Conservation (phyloP, 495 filamentous ascomycete genomes). For the Pseudomonodictys pantanalensis region DNA sequence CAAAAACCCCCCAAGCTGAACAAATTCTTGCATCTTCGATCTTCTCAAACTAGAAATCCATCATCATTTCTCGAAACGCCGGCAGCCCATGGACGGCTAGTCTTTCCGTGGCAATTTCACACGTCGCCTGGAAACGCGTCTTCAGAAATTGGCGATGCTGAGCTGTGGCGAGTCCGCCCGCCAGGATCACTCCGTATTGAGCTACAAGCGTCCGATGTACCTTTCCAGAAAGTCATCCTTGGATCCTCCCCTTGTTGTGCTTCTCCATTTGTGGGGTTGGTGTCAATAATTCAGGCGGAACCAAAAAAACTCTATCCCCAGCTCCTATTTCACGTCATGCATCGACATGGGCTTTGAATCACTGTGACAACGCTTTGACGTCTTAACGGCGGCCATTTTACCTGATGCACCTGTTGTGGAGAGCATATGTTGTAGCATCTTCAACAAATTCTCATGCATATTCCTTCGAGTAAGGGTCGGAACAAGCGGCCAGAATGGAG, state of each 20-base stretch:
- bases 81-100: background rate
- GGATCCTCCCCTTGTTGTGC: conserved; percentile 14
- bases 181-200: conserved; percentile 9
- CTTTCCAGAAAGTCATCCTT: conserved; percentile 21
- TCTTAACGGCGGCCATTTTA: background rate
- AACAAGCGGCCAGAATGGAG: background rate
- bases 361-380: conserved; percentile 12
- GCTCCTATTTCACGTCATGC: conserved; percentile 17
- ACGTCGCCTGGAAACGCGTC: conserved; percentile 18
- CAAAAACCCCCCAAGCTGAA: background rate
- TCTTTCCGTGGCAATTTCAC: conserved; percentile 8
- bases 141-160: conserved; percentile 17
- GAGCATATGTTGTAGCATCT: no score
- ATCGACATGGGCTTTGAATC: conserved; percentile 5
- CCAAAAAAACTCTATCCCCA: conserved; percentile 8
- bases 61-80: background rate
- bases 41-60: background rate
- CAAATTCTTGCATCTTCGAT: background rate
- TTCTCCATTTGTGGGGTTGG: conserved; percentile 26
- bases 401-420: conserved; percentile 2
- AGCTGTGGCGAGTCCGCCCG: conserved; percentile 3
- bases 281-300: conserved; percentile 24
- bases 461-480: no score
- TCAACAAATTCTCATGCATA: no score
- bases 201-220: conserved; percentile 15